phyloP scores from a whole-genome alignment of 2,329 filamentous ascomycete genomes.

The Verticillium longisporum region DNA sequence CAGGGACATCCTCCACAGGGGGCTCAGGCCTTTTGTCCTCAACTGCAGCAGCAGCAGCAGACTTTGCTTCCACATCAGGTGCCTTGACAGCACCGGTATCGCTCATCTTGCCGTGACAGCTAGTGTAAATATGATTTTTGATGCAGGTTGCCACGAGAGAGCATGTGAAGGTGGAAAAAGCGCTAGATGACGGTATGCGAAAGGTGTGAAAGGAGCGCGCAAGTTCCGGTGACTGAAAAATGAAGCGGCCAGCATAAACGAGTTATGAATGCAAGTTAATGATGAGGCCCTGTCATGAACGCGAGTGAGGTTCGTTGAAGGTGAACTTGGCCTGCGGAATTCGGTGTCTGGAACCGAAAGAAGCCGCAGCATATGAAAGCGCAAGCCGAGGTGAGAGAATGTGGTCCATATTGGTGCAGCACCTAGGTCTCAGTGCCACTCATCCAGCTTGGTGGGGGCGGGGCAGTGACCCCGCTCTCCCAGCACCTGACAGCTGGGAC shows the following conservation, averaged over 20 bases:
- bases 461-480: neutral
- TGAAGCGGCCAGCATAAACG: neutral
- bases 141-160: neutral
- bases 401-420: neutral
- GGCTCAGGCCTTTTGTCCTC: constrained; percentile 16
- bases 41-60: constrained; percentile 7
- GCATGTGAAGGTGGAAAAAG: neutral
- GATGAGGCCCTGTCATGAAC: neutral
- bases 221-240: neutral
- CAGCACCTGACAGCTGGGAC: no score
- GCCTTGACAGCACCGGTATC: constrained; percentile 7
- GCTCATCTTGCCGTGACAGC: neutral
- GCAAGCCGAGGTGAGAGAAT: neutral
- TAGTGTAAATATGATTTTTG: neutral
- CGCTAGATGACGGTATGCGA: neutral
- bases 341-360: neutral
- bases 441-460: neutral
- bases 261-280: neutral
- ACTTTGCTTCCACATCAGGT: constrained; percentile 11
- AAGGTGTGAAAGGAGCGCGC: neutral
- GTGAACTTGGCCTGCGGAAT: neutral
- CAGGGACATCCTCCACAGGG: constrained; percentile 56
- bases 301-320: neutral
- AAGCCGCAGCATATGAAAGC: neutral
- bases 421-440: neutral